Base-by-base conservation (phyloP, 495 filamentous ascomycete genomes). In the Cenococcum geophilum region DNA sequence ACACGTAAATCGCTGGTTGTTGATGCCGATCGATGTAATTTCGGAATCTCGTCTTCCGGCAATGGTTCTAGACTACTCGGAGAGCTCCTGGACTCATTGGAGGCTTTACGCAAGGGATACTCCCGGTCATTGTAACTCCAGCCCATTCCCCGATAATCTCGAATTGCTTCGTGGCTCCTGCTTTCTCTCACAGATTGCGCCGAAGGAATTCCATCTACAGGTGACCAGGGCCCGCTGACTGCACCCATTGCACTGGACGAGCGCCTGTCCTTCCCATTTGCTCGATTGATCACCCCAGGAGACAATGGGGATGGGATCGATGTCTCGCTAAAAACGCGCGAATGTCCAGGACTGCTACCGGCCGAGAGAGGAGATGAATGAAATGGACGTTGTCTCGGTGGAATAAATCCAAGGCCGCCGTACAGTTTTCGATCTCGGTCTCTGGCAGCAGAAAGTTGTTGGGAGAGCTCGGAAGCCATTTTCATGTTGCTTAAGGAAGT, bases 1-100 rank as follows among this genome's bases (percentile, higher is more conserved):
- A 92, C 87, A 55, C 89, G 87, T 16, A 97, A 78, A 69, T 89
- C 88, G 23, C 88, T 68, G 0, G 72, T 63, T 2, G 60, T 61
- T 5, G 72, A 74, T 14, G 69, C 16, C 34, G 73, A 66, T 21
- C 68, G 63, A 5, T 61, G 82, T 74, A 95, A 90, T 67, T 91
- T 88, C 25, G 81, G 76, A 35, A 84, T 82, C 16, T 83, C 84
- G 37, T 72, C 67, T 62, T 75, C 72, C 1, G 61, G 57, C 21
- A 75, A 54, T 0, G 71, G 65, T 47, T 70, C 72, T 11, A 75
- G 65, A 11, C 32, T 57, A n/a, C 65, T 43, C 25, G 70, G 63
- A 25, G 66, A 62, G 14, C 62, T 63, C 27, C 22, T 59, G 21
- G 66, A 68, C 4, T 56, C 66, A 21, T 57, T 54, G 5, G 62